Base-by-base conservation (phyloP, 2,329 filamentous ascomycete species). In the Alternaria incomplexa region DNA sequence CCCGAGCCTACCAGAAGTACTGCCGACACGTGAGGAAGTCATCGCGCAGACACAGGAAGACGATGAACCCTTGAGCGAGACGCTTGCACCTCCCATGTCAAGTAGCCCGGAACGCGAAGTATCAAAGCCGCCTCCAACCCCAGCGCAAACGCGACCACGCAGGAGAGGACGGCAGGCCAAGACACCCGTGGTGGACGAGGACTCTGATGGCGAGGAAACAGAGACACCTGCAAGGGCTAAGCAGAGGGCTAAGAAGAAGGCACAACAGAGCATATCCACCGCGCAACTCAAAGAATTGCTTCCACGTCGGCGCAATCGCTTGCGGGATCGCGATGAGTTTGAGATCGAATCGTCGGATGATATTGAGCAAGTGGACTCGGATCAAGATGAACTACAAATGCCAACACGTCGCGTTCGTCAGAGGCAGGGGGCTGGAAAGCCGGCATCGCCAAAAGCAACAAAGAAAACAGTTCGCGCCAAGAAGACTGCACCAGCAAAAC, bases 201-300 rank as follows among this genome's bases (percentile, higher is more conserved):
- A 75, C n/a, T 72, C 69, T 12, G 71, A 72, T 17, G 63, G 50
- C 20, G 73, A 72, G 30, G 67, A 72, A 46, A 72, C 67, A 25
- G 70, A 74, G 43, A 72, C 70, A 17, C 68, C 71, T 28, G 68
- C 62, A 3, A 73, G 66, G 30, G 62, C 67, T 20, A 72, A 65
- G 45, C 61, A 65, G 46, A 56, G 56, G 6, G 44, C 44, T 11
- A 70, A 69, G 63, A 69, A 66, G 61, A 72, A 76, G 55, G 68
- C 75, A 56, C 68, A 79, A 60, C 71, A 71, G 17, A 65, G 79
- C 28, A 73, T 79, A 36, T 81, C 81, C 8, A 84, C 83, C 25
- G 81, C 82, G 4, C 79, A 80, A 25, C 72, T 85, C 20, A 82
- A 83, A 64, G 74, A 77, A 7, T 69, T 85, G 8, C 74, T 85